Conservation (phyloP, 257 asterid genomes). For the Solanum chmielewskii region DNA sequence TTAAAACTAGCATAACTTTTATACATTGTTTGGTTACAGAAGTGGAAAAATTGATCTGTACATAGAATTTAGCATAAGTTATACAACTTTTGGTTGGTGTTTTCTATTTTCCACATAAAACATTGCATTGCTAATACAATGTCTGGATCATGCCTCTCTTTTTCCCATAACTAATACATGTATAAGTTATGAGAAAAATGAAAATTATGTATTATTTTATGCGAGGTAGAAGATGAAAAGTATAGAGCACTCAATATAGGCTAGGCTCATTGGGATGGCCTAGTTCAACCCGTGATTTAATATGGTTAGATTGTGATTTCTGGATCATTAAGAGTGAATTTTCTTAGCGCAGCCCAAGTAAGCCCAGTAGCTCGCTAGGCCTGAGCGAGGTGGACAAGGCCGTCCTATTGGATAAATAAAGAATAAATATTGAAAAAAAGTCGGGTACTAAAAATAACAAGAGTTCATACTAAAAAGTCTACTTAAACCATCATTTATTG, state of each 20-base stretch:
- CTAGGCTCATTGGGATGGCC: not conserved
- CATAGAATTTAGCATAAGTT: not conserved
- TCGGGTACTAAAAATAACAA: too few species aligned
- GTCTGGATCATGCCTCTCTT: not conserved
- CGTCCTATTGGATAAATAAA: not conserved
- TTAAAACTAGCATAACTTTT: not conserved
- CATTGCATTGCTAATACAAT: not conserved
- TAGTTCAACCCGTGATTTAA: not conserved
- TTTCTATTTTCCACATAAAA: not conserved
- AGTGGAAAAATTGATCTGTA: not conserved
- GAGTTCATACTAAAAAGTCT: too few species aligned
- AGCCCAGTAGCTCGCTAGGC: not conserved
- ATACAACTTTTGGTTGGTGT: not conserved
- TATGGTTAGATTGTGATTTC: not conserved
- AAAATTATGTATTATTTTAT: not conserved
- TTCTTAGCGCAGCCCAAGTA: not conserved
- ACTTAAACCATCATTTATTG: not conserved
- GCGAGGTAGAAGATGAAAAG: not conserved
- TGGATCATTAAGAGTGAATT: not conserved
- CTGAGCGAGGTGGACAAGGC: not conserved
- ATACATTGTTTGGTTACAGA: not conserved
- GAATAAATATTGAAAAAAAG: too few species aligned
- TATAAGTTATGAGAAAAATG: not conserved
- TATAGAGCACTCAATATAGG: not conserved
- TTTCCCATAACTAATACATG: not conserved